Evolutionary conservation across 2,329 filamentous ascomycete genomes (phyloP).

Genomic region (Penicillium occitanis): DNA sequence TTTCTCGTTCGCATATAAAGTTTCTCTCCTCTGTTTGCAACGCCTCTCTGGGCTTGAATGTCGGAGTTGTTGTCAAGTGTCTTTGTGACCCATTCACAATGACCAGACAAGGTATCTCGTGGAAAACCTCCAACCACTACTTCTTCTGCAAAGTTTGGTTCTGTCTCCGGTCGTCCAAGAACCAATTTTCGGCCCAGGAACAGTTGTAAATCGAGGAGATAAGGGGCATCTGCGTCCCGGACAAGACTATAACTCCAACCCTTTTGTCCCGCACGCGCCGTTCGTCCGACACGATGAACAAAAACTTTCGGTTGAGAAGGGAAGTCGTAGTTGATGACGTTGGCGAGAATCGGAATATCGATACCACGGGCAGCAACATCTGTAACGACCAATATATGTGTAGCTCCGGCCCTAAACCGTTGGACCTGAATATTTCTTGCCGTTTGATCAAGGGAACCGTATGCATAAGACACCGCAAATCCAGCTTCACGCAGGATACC

Average conservation of each 20-base stretch:
- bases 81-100: slow-evolving; percentile 81
- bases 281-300: slow-evolving; percentile 92
- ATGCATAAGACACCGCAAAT: slow-evolving; percentile 89
- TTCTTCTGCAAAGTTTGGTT: slow-evolving; percentile 74
- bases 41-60: slow-evolving; percentile 66
- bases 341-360: slow-evolving; percentile 92
- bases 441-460: slow-evolving; percentile 90
- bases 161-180: slow-evolving; percentile 65
- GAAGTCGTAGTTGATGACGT: slow-evolving; percentile 99
- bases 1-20: slow-evolving; percentile 88
- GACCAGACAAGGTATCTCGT: slow-evolving; percentile 70
- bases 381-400: slow-evolving; percentile 91
- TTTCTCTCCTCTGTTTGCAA: slow-evolving; percentile 85
- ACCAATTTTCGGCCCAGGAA: slow-evolving; percentile 86
- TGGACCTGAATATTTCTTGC: slow-evolving; percentile 90
- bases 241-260: slow-evolving; percentile 97
- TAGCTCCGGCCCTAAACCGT: slow-evolving; percentile 78
- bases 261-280: slow-evolving; percentile 84
- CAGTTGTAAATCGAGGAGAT: slow-evolving; percentile 88
- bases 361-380: slow-evolving; percentile 97
- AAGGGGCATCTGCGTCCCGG: slow-evolving; percentile 82
- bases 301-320: slow-evolving; percentile 96
- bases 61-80: slow-evolving; percentile 73
- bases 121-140: slow-evolving; percentile 77
- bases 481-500: slow-evolving; percentile 76